Base-by-base conservation (phyloP, 345 rosid species). In the Linum tenue region DNA sequence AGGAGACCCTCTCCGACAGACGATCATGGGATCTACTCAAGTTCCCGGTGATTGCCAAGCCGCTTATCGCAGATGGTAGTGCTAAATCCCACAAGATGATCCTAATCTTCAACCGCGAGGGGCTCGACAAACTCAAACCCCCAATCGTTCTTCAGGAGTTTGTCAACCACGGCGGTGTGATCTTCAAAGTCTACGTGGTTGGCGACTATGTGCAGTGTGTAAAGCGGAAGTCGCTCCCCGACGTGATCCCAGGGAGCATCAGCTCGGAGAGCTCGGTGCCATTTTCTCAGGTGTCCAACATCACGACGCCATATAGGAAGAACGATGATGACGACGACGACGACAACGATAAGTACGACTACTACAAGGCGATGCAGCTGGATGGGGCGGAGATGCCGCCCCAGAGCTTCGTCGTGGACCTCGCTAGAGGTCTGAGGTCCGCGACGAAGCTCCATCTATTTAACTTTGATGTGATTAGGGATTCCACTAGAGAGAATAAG, bases 131-230 rank as follows among this genome's bases (percentile, higher is more conserved):
- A 76, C 72, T 80, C 39, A 79, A 67, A 64, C 78, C 88, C 2
- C 88, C 91, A 9, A 82, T 82, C 43, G 86, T 86, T 6, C 62
- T 86, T 37, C 91, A 86, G 74, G 88, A 86, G 65, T 86, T 86
- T 22, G 77, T 83, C 56, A 86, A 86, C 48, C 88, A 86, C 64
- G 88, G 91, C 7, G 91, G 91, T 2, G 91, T 86, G 8, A 75
- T 86, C 22, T 83, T 85, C 63, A 83, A 83, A 76, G 82, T 85
- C 2, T 85, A 81, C 5, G 90, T 85, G 9, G 84, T 75, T 0
- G 90, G 90, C 37, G 80, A 68, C 17, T 75, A 70, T 31, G 88
- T 85, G 57, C 75, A 75, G 73, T 79, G 90, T 50, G 86, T 85
- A 61, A 83, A 80, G 60, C 66, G 87, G 70, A 83, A 72, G 75